phyloP scores from a whole-genome alignment of 202 grass and related monocot genomes.

The Elaeis oleifera region DNA sequence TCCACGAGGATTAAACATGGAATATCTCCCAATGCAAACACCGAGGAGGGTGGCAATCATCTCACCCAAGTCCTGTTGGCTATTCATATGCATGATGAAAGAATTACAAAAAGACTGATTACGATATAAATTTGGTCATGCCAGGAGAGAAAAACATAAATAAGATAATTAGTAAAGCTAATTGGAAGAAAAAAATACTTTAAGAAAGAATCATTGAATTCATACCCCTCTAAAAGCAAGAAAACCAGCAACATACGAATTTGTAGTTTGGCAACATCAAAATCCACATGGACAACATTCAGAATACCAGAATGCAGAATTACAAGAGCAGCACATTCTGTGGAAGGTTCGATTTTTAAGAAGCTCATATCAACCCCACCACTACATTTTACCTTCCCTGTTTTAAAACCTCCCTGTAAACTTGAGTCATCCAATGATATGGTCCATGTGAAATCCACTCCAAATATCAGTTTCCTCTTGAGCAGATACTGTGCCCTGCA shows the following conservation, averaged over 20 bases:
- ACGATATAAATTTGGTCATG: too few relatives aligned
- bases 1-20: too few relatives aligned
- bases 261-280: slow-evolving; percentile 47
- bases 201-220: neutral
- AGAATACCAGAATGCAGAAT: slow-evolving; percentile 51
- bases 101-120: too few relatives aligned
- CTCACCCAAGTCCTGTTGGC: too few relatives aligned
- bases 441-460: slow-evolving; percentile 64
- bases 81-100: too few relatives aligned
- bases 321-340: slow-evolving; percentile 54
- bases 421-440: slow-evolving; percentile 26
- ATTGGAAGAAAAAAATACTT: neutral
- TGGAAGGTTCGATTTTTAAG: slow-evolving; percentile 54
- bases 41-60: too few relatives aligned
- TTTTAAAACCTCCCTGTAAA: slow-evolving; percentile 11
- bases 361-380: slow-evolving; percentile 86
- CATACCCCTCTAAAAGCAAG: slow-evolving; percentile 93
- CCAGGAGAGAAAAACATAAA: too few relatives aligned
- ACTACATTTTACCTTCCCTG: slow-evolving; percentile 43
- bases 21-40: too few relatives aligned
- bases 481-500: slow-evolving; percentile 67
- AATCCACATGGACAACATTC: slow-evolving; percentile 69
- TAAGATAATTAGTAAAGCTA: too few relatives aligned
- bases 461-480: slow-evolving; percentile 46
- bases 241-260: slow-evolving; percentile 81